Evolutionary conservation across 208 protist species (phyloP).

Genomic region (Leishmania amazonensis): DNA sequence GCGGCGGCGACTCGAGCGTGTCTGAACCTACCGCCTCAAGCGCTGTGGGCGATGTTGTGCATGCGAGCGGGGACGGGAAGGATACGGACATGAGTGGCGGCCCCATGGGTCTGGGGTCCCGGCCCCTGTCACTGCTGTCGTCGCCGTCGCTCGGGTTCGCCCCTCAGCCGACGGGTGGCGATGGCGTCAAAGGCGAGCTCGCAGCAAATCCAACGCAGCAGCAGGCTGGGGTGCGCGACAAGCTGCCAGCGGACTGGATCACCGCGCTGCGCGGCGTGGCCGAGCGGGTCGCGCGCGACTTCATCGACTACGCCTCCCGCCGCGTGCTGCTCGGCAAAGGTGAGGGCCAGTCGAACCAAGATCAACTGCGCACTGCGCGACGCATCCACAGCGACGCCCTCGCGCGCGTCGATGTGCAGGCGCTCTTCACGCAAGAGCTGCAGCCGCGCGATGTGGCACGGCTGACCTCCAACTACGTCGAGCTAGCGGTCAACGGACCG

Average conservation of each 20-base stretch:
- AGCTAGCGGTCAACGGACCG: slow-evolving; percentile 28
- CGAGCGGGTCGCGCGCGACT: slow-evolving; percentile 56
- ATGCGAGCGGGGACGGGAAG: neutral
- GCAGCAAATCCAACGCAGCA: neutral
- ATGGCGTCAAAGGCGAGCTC: neutral
- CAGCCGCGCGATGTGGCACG: slow-evolving; percentile 23
- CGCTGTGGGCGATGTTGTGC: neutral
- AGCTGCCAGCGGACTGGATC: slow-evolving; percentile 45
- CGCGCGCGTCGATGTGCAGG: neutral
- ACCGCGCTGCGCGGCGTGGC: slow-evolving; percentile 46
- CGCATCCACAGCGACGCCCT: slow-evolving; percentile 19
- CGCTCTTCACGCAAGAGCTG: slow-evolving; percentile 28
- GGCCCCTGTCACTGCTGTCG: neutral
- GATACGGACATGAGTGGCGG: neutral
- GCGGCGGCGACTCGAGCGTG: neutral
- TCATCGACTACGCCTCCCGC: slow-evolving; percentile 34
- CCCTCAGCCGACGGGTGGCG: neutral
- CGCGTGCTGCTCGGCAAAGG: slow-evolving; percentile 21
- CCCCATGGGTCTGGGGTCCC: neutral
- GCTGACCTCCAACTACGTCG: slow-evolving; percentile 29
- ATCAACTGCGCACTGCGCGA: slow-evolving; percentile 20
- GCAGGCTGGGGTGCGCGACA: neutral
- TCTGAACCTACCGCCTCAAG: neutral
- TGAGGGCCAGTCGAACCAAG: slow-evolving; percentile 28
- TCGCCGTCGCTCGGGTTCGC: neutral